These are phyloP conservation scores for Boletellus deceptivus DNA, from an alignment of 1,284 basidiomycete genomes.

Conservation along the genomic window DNA sequence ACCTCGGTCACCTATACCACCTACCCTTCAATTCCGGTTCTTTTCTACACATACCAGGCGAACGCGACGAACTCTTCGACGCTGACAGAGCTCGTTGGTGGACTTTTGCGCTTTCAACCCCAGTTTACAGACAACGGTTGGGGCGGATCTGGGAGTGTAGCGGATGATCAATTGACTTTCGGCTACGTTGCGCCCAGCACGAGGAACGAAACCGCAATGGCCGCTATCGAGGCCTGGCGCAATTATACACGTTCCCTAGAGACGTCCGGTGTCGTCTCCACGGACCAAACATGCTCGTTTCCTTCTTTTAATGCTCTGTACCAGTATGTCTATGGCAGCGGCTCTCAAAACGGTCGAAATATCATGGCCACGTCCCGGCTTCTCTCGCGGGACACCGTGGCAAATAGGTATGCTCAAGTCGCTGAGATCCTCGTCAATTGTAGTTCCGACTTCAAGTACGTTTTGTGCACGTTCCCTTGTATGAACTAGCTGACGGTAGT, in stretches of 20 bases:
- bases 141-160: slow-evolving; percentile 13
- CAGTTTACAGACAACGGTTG: slow-evolving; percentile 34
- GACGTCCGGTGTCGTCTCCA: slow-evolving; percentile 4
- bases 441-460: slow-evolving; percentile 10
- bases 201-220: slow-evolving; percentile 33
- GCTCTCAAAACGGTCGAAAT: slow-evolving; percentile 19
- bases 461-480: background rate
- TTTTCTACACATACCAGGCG: slow-evolving; percentile 22
- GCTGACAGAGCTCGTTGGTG: slow-evolving; percentile 15
- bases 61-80: slow-evolving; percentile 9
- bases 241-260: slow-evolving; percentile 18
- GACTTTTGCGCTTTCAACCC: slow-evolving; percentile 32
- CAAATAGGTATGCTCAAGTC: slow-evolving; percentile 27
- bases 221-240: slow-evolving; percentile 34
- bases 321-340: slow-evolving; percentile 9
- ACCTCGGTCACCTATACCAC: background rate
- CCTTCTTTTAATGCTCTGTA: slow-evolving; percentile 35
- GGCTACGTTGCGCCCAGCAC: slow-evolving; percentile 35
- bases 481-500: too few relatives aligned
- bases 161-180: slow-evolving; percentile 14
- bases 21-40: slow-evolving; percentile 24
- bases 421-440: slow-evolving; percentile 29
- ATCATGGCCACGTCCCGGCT: slow-evolving; percentile 37
- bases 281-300: slow-evolving; percentile 8
- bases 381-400: slow-evolving; percentile 34